phyloP scores from a whole-genome alignment of 2,329 filamentous ascomycete genomes.

The Ascochyta pisi region DNA sequence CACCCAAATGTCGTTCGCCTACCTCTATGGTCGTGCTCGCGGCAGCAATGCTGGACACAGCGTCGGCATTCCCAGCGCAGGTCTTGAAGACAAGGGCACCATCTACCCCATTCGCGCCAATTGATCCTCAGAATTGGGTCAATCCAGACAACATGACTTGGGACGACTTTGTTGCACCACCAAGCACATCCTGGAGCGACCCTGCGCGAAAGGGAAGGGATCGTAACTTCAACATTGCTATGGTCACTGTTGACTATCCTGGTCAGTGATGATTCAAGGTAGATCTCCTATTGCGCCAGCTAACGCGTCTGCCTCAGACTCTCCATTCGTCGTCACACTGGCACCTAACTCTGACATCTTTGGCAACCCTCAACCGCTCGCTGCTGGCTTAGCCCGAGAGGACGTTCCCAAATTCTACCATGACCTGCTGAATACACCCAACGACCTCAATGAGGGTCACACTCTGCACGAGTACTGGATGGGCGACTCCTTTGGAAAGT shows the following conservation, averaged over 20 bases:
- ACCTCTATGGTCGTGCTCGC: conserved; percentile 24
- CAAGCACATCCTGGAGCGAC: conserved; percentile 59
- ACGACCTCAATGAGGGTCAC: conserved; percentile 58
- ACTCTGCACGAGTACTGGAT: conserved; percentile 66
- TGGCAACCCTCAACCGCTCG: conserved; percentile 57
- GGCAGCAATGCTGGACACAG: conserved; percentile 25
- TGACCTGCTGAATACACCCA: conserved; percentile 59
- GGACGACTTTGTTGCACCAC: conserved; percentile 55
- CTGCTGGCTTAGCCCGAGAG: conserved; percentile 52
- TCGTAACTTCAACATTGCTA: conserved; percentile 64
- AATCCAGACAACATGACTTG: conserved; percentile 62
- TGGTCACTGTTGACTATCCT: conserved; percentile 61
- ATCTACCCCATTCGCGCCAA: conserved; percentile 56
- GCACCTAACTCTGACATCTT: conserved; percentile 58
- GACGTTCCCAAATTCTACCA: conserved; percentile 60
- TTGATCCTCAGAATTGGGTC: conserved; percentile 61
- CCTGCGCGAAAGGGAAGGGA: conserved; percentile 53
- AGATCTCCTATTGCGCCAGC: background rate
- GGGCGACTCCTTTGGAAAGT: conserved; percentile 61
- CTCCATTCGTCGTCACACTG: conserved; percentile 58
- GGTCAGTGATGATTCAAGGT: background rate
- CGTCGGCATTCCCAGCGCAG: conserved; percentile 27
- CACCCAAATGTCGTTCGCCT: conserved; percentile 8
- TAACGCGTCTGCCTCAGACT: conserved; percentile 37
- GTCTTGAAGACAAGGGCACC: conserved; percentile 18